phyloP scores from a whole-genome alignment of 2,329 filamentous ascomycete genomes.

The Botrytis galanthina region DNA sequence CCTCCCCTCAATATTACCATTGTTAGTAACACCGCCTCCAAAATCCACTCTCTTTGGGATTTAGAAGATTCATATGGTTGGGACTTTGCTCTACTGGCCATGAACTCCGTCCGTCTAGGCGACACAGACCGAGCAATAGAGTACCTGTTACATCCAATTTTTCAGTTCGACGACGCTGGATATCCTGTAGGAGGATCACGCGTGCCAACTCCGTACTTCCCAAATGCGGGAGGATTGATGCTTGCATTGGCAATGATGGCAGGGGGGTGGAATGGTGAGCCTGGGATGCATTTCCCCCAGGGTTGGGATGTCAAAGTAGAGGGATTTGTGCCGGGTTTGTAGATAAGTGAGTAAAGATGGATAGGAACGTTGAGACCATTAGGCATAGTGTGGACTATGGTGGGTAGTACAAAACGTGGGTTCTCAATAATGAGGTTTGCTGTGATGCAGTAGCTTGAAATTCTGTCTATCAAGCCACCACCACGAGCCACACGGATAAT shows the following conservation, averaged over 20 bases:
- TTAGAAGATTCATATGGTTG: constrained; percentile 46
- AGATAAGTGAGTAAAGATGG: constrained; percentile 55
- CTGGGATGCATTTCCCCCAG: constrained; percentile 48
- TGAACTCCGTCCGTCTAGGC: constrained; percentile 45
- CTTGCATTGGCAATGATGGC: constrained; percentile 56
- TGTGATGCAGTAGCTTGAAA: neutral
- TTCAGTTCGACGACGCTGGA: constrained; percentile 55
- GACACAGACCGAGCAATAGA: constrained; percentile 44
- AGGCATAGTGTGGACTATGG: neutral
- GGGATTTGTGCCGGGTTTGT: constrained; percentile 50
- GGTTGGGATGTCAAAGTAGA: constrained; percentile 50
- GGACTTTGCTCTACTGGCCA: constrained; percentile 48
- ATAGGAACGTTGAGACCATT: neutral
- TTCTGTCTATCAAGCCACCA: neutral
- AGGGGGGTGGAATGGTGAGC: constrained; percentile 52
- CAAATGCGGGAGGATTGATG: constrained; percentile 49
- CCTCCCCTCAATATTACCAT: constrained; percentile 41
- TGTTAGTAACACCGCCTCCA: constrained; percentile 41
- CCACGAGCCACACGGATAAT: neutral
- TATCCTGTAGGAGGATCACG: constrained; percentile 52
- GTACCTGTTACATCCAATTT: constrained; percentile 48
- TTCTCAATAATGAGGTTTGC: neutral
- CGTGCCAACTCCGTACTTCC: constrained; percentile 58
- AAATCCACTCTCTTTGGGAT: constrained; percentile 44
- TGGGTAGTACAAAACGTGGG: neutral